These are phyloP conservation scores for Colletotrichum coccodes DNA, from an alignment of 2,329 filamentous ascomycete genomes.

Conservation along the genomic window DNA sequence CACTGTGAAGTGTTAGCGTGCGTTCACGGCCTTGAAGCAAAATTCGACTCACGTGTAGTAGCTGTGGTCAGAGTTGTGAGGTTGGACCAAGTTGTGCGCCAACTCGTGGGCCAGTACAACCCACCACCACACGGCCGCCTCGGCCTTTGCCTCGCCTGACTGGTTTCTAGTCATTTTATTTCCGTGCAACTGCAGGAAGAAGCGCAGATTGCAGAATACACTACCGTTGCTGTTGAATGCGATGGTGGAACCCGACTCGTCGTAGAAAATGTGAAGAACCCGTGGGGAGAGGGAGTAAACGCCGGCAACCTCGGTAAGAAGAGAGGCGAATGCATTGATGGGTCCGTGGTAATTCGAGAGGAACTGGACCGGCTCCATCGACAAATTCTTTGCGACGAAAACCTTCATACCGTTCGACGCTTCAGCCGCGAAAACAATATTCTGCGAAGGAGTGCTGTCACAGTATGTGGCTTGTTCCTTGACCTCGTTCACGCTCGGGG, in stretches of 20 bases:
- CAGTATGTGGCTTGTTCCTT: conserved; percentile 89
- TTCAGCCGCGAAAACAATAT: conserved; percentile 77
- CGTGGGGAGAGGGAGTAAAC: conserved; percentile 78
- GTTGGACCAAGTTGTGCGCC: conserved; percentile 87
- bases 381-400: conserved; percentile 71
- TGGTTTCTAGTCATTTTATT: conserved; percentile 50
- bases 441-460: conserved; percentile 78
- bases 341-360: conserved; percentile 67
- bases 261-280: conserved; percentile 88
- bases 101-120: conserved; percentile 95
- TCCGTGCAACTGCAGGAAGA: conserved; percentile 83
- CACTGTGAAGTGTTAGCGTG: conserved; percentile 53
- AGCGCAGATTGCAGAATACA: conserved; percentile 93
- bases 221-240: conserved; percentile 91
- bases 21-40: neutral
- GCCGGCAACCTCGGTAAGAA: conserved; percentile 75
- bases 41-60: conserved; percentile 75
- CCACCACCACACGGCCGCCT: conserved; percentile 90
- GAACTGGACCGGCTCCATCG: conserved; percentile 63
- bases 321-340: conserved; percentile 74
- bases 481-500: conserved; percentile 76
- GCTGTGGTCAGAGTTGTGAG: conserved; percentile 82
- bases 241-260: conserved; percentile 81
- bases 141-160: conserved; percentile 59
- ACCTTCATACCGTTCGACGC: conserved; percentile 79